Conservation (phyloP, 2,329 filamentous ascomycete genomes). For the Nannizziopsis arthrosporioides region DNA sequence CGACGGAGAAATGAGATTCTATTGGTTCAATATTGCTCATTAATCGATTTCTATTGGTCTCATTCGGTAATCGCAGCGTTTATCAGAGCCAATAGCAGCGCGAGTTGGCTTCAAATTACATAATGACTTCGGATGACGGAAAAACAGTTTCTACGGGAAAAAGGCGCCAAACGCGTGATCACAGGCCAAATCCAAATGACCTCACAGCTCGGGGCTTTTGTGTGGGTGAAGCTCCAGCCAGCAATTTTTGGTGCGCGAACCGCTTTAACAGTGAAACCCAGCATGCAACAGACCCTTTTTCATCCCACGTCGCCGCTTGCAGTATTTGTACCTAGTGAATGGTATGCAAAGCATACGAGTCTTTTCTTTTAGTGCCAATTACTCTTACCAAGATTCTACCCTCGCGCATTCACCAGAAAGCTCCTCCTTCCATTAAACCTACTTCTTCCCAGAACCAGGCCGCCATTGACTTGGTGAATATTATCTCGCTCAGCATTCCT, state of each 20-base stretch:
- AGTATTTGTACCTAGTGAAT: slow-evolving; percentile 4
- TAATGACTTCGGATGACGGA: not conserved
- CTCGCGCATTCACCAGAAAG: not conserved
- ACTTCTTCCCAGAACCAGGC: not conserved
- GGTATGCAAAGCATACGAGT: not conserved
- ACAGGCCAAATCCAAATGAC: slow-evolving; percentile 6
- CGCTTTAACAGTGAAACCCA: slow-evolving; percentile 1
- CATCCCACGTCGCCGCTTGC: not conserved
- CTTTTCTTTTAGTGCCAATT: slow-evolving; percentile 1
- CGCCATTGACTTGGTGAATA: not conserved
- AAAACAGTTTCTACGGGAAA: not conserved
- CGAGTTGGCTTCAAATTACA: no score
- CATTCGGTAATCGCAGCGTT: no score
- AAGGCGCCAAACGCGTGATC: slow-evolving; percentile 10
- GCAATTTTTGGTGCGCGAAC: not conserved
- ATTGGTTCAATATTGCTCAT: no score
- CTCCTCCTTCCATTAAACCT: no score
- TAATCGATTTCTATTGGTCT: no score
- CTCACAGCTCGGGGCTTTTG: slow-evolving; percentile 2
- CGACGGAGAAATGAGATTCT: no score
- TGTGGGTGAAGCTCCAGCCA: not conserved
- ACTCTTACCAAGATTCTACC: slow-evolving; percentile 2
- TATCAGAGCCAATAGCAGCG: no score
- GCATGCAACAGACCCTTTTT: slow-evolving; percentile 4
- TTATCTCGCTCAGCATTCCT: no score